A percentile compares a stretch with the other conserved stretches of the same genome.
These are phyloP conservation scores for Immersiella caudata DNA, from an alignment of 495 filamentous ascomycete species.

Conservation along the genomic window DNA sequence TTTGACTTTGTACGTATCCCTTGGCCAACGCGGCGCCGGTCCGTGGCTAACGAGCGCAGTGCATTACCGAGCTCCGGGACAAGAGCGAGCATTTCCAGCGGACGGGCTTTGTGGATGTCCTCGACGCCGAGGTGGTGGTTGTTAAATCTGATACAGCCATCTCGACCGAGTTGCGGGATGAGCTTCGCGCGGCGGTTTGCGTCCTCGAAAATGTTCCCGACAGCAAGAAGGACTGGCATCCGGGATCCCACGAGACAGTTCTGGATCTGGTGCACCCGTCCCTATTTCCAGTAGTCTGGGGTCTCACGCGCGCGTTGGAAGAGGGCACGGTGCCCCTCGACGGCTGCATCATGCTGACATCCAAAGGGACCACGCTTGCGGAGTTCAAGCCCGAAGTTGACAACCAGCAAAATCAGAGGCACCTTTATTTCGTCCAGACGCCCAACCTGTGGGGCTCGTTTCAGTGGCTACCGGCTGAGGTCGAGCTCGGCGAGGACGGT, in stretches of 20 bases:
- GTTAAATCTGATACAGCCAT: constrained; percentile 38
- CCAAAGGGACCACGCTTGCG: constrained; percentile 41
- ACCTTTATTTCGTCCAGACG: not conserved
- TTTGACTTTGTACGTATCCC: constrained; percentile 47
- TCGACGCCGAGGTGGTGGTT: constrained; percentile 34
- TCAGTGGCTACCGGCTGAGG: constrained; percentile 64
- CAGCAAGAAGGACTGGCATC: constrained; percentile 60
- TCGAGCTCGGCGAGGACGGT: constrained; percentile 47
- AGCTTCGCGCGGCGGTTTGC: constrained; percentile 27
- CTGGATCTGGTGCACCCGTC: constrained; percentile 65
- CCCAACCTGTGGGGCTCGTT: constrained; percentile 39
- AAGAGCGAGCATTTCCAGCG: constrained; percentile 41
- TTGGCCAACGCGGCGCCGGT: no score
- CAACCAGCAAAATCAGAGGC: no score
- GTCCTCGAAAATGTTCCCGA: constrained; percentile 50
- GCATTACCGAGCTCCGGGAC: constrained; percentile 53
- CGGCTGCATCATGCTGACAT: constrained; percentile 43
- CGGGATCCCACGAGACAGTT: constrained; percentile 56
- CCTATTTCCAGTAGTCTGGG: constrained; percentile 61
- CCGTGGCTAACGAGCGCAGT: no score
- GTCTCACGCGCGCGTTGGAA: constrained; percentile 49
- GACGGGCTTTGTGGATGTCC: constrained; percentile 36
- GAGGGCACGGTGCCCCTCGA: constrained; percentile 41
- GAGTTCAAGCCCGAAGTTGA: not conserved
- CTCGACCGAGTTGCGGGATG: constrained; percentile 21